Base-by-base conservation (phyloP, 140 eudicot species). In the Anethum foeniculum region DNA sequence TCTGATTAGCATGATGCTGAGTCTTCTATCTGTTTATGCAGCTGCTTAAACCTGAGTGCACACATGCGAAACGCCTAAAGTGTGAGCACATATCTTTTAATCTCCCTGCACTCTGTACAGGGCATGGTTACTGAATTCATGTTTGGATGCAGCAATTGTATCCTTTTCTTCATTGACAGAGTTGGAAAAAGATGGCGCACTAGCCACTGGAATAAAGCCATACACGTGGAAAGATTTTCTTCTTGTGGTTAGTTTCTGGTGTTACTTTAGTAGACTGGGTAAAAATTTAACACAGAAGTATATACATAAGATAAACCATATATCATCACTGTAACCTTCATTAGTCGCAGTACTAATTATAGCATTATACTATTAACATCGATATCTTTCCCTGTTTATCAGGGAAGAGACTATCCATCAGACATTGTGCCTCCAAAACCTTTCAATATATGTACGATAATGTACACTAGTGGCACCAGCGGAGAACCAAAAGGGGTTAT, bases 381-480 rank as follows among this genome's bases (percentile, higher is more conserved):
- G 47, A 18, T 9, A 34, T 75, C 4, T 62, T 54, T 32, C 49
- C 48, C 4, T 76, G 67, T 81, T 49, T 74, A 68, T 28, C 82
- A 92, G 98, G 98, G 98, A 25, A 89, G 80, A 67, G 83, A 88
- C n/a, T 64, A 85, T 65, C 92, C 91, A 34, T 80, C 88, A 15
- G 90, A 89, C 71, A 81, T 80, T 51, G 83, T 81, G 62, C 90
- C 95, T 18, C 97, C 99, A 19, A 80, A 86, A 64, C 83, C 95
- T 38, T 78, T 75, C 47, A 75, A 87, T 79, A 88, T 89, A 58
- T 87, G 96, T 60, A 94, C 93, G 38, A 89, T 94, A 71, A 95
- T 95, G 99, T 91, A 95, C 92, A 92, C 99, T 18, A 95, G 99
- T 81, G 99, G 99, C 77, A 95, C 99, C 30, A 92, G 89, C 78